Percentiles rank a stretch among this genome's conserved stretches.
Conservation (phyloP, 2,329 filamentous ascomycete species). For the Escovopsis sp. region DNA sequence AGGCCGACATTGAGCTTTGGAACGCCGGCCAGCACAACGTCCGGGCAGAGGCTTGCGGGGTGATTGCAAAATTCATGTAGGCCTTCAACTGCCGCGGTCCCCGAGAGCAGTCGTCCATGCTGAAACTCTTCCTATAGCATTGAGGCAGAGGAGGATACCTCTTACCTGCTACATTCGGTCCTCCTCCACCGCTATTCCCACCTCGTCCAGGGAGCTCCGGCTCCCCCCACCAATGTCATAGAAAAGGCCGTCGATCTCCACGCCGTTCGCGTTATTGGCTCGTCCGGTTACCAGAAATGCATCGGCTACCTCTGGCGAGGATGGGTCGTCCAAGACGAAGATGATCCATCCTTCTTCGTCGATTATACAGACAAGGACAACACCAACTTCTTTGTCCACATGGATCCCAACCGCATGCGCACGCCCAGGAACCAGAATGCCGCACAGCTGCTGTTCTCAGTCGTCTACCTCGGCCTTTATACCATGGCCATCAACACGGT, state of each 20-base stretch:
- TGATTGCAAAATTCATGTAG: conserved; percentile 69
- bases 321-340: conserved; percentile 92
- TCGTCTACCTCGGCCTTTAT: conserved; percentile 73
- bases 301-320: conserved; percentile 86
- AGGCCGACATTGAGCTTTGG: conserved; percentile 74
- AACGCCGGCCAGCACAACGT: conserved; percentile 73
- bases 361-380: conserved; percentile 75
- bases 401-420: conserved; percentile 89
- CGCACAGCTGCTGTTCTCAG: conserved; percentile 69
- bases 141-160: conserved; percentile 64
- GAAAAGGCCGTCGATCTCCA: conserved; percentile 91
- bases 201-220: conserved; percentile 54
- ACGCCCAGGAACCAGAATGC: conserved; percentile 86
- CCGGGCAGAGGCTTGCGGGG: conserved; percentile 70
- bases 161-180: conserved; percentile 65
- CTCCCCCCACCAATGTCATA: conserved; percentile 70
- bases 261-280: conserved; percentile 75
- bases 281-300: conserved; percentile 90
- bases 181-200: conserved; percentile 84
- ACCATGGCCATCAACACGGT: conserved; percentile 89
- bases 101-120: not conserved
- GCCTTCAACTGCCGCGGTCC: conserved; percentile 7
- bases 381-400: conserved; percentile 61
- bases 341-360: conserved; percentile 78
- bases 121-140: conserved; percentile 39